These are phyloP conservation scores for Cicer cuneatum DNA, from an alignment of 306 rosid genomes.

Conservation along the genomic window DNA sequence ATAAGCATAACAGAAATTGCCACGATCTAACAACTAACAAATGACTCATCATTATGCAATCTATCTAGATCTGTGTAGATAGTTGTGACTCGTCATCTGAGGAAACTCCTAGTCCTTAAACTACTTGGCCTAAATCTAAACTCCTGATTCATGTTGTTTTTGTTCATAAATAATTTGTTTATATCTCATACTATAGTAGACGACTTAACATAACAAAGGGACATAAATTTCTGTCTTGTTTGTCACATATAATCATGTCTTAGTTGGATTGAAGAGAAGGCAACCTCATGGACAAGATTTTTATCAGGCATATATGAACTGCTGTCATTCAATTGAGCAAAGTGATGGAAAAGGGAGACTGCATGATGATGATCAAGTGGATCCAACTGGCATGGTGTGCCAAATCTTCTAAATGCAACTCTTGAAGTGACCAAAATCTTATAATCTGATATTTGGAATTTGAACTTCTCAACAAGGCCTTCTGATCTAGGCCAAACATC, in stretches of 20 bases:
- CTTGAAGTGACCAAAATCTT: slow-evolving; percentile 84
- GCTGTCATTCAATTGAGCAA: slow-evolving; percentile 44
- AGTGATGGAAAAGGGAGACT: slow-evolving; percentile 56
- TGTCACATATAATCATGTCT: slow-evolving; percentile 14
- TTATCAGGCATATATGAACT: slow-evolving; percentile 43
- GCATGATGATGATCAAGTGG: slow-evolving; percentile 53
- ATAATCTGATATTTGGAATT: slow-evolving; percentile 41
- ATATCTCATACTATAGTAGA: not conserved
- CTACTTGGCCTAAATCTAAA: too few species aligned
- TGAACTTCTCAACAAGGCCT: slow-evolving; percentile 52
- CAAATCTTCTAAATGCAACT: slow-evolving; percentile 53
- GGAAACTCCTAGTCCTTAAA: too few species aligned
- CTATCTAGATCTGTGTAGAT: too few species aligned
- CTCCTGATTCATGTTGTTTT: not conserved
- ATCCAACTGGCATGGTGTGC: slow-evolving; percentile 42
- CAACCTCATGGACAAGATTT: slow-evolving; percentile 54
- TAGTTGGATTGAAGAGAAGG: slow-evolving; percentile 32
- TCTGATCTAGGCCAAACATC: slow-evolving; percentile 71
- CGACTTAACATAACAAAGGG: slow-evolving; percentile 17
- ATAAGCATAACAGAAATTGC: too few species aligned
- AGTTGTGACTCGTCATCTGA: too few species aligned
- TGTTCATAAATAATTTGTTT: slow-evolving; percentile 21
- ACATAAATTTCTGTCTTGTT: not conserved
- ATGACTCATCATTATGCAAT: too few species aligned
- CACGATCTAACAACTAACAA: too few species aligned